These are phyloP conservation scores for Trichosporon coremiiforme DNA, from an alignment of 1,284 basidiomycete species.

Conservation along the genomic window DNA sequence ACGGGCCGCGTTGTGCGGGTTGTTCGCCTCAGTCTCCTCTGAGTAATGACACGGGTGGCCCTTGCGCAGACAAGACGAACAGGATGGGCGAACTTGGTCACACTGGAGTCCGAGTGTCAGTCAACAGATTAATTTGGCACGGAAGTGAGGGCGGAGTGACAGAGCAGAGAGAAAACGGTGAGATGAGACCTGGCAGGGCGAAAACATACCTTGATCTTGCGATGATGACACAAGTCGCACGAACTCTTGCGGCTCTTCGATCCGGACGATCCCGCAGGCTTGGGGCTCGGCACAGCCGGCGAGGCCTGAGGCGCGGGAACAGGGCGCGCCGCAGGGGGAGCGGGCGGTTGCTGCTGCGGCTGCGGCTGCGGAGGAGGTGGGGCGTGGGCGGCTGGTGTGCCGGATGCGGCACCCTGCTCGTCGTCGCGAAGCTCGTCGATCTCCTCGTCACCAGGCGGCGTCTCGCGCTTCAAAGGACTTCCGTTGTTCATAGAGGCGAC, in stretches of 20 bases:
- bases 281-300: constrained; percentile 28
- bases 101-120: constrained; percentile 35
- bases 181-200: neutral
- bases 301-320: constrained; percentile 13
- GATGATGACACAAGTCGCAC: constrained; percentile 48
- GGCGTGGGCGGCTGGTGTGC: neutral
- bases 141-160: neutral
- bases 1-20: constrained; percentile 28
- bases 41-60: constrained; percentile 45
- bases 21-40: constrained; percentile 43
- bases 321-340: constrained; percentile 16
- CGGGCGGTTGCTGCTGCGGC: neutral
- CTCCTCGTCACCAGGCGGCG: constrained; percentile 31
- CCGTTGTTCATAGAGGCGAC: constrained; percentile 11
- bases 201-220: constrained; percentile 48
- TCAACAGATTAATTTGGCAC: neutral
- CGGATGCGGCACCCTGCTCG: constrained; percentile 22
- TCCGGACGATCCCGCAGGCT: constrained; percentile 26
- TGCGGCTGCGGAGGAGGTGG: constrained; percentile 19
- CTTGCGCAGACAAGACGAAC: constrained; percentile 46
- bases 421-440: constrained; percentile 36
- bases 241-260: constrained; percentile 43
- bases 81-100: constrained; percentile 47
- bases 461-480: constrained; percentile 22
- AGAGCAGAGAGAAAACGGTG: neutral